These are phyloP conservation scores for Glycine tomentella DNA, from an alignment of 306 rosid genomes.

Conservation along the genomic window DNA sequence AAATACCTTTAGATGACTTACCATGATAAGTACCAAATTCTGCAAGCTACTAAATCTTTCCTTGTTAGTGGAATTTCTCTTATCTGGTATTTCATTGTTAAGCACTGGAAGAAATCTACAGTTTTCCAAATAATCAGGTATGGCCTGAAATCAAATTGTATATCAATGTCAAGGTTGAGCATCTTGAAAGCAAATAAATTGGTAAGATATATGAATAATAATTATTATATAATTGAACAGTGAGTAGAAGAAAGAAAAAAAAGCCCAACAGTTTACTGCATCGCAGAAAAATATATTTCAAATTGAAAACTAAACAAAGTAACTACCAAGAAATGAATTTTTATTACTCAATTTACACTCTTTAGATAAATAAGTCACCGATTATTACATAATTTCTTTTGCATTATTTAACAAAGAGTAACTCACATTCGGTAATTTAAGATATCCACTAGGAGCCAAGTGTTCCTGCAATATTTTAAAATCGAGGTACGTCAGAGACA, in stretches of 20 bases:
- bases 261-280: background rate
- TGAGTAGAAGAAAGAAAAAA: background rate
- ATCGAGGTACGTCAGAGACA: slow-evolving; percentile 41
- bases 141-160: slow-evolving; percentile 64
- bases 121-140: slow-evolving; percentile 59
- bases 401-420: slow-evolving; percentile 30
- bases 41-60: slow-evolving; percentile 74
- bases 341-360: slow-evolving; percentile 11
- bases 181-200: slow-evolving; percentile 12
- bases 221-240: background rate
- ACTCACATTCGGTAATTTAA: slow-evolving; percentile 92
- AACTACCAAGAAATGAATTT: slow-evolving; percentile 15
- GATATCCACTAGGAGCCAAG: slow-evolving; percentile 92
- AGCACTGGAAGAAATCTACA: slow-evolving; percentile 90
- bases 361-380: slow-evolving; percentile 24
- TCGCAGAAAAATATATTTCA: background rate
- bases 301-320: slow-evolving; percentile 27
- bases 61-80: slow-evolving; percentile 79
- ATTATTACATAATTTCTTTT: slow-evolving; percentile 7
- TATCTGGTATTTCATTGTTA: slow-evolving; percentile 75
- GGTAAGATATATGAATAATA: background rate
- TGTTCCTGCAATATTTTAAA: slow-evolving; percentile 67
- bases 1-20: slow-evolving; percentile 42
- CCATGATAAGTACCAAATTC: slow-evolving; percentile 92
- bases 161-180: slow-evolving; percentile 9